A percentile compares a stretch with the other conserved stretches of the same genome.
Conservation (phyloP, 2,329 filamentous ascomycete species). For the Fusarium nodosum region DNA sequence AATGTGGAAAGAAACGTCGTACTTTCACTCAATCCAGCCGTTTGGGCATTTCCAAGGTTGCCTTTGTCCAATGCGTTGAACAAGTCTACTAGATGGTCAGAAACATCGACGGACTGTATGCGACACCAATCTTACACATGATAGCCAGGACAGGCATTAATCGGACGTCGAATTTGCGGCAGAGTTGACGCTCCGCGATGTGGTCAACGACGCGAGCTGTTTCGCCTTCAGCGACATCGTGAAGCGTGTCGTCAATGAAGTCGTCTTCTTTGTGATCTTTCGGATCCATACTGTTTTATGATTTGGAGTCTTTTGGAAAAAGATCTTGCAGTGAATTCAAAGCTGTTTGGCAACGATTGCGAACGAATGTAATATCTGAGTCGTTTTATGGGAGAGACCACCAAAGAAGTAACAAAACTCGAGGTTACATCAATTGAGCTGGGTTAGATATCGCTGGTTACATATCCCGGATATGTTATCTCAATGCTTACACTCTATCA, state of each 20-base stretch:
- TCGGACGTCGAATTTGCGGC: conserved; percentile 15
- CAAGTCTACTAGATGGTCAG: not conserved
- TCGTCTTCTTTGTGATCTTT: conserved; percentile 23
- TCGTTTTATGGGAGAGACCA: not conserved
- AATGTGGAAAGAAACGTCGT: fast-evolving
- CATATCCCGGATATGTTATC: not conserved
- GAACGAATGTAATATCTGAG: not conserved
- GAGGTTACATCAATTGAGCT: not conserved
- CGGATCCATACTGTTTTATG: not conserved
- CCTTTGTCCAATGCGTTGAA: conserved; percentile 25
- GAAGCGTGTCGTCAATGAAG: conserved; percentile 9
- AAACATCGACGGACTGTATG: fast-evolving
- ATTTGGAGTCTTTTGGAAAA: not conserved
- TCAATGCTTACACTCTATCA: not conserved
- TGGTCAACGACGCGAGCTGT: conserved; percentile 10
- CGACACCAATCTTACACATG: conserved; percentile 12
- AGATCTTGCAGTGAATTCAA: fast-evolving
- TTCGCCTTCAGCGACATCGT: conserved; percentile 5
- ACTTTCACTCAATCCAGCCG: conserved; percentile 14
- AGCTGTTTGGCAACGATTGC: not conserved
- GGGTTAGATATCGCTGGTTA: conserved; percentile 5
- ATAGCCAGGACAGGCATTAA: conserved; percentile 21
- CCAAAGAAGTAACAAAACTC: not conserved
- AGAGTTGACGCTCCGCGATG: conserved; percentile 19
- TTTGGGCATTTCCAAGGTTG: conserved; percentile 27